These are phyloP conservation scores for Skeletonema potamos DNA, from an alignment of 108 stramenopile genomes.

Conservation along the genomic window DNA sequence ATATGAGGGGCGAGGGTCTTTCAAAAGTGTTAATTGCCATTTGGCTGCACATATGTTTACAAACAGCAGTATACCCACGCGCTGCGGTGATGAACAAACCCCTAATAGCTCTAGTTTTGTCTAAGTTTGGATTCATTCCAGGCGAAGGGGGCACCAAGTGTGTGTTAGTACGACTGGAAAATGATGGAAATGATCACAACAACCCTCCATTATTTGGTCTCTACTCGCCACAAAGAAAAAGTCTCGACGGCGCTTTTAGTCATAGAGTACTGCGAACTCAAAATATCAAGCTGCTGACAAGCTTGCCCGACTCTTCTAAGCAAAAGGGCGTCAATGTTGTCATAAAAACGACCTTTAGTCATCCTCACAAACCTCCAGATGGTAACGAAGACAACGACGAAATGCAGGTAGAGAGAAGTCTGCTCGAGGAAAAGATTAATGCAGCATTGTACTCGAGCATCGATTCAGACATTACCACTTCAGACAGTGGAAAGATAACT, in stretches of 20 bases:
- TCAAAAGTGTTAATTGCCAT: conserved; percentile 44
- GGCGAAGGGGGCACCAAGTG: conserved; percentile 29
- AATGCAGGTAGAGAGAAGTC: neutral
- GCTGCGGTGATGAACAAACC: conserved; percentile 52
- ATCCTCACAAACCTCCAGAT: conserved; percentile 37
- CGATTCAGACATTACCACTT: neutral
- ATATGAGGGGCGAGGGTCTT: conserved; percentile 35
- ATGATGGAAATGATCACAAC: neutral
- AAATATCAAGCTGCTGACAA: conserved; percentile 35
- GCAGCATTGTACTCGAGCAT: neutral
- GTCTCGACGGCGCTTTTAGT: conserved; percentile 33
- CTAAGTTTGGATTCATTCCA: conserved; percentile 41
- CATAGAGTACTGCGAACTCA: conserved; percentile 28
- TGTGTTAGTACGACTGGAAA: conserved; percentile 33
- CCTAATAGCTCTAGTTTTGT: conserved; percentile 35
- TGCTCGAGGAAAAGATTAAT: neutral
- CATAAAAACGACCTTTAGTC: conserved; percentile 39
- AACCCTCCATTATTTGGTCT: conserved; percentile 28
- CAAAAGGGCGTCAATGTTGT: conserved; percentile 10
- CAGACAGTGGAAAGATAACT: neutral
- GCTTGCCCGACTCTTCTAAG: neutral
- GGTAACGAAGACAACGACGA: neutral
- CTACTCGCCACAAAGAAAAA: conserved; percentile 31
- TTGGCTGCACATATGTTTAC: conserved; percentile 41
- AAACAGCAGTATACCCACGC: conserved; percentile 32